Evolutionary conservation across 306 rosid genomes (phyloP), one percentile per base, ranked within the genome.

Genomic region (Trifolium pratense): DNA sequence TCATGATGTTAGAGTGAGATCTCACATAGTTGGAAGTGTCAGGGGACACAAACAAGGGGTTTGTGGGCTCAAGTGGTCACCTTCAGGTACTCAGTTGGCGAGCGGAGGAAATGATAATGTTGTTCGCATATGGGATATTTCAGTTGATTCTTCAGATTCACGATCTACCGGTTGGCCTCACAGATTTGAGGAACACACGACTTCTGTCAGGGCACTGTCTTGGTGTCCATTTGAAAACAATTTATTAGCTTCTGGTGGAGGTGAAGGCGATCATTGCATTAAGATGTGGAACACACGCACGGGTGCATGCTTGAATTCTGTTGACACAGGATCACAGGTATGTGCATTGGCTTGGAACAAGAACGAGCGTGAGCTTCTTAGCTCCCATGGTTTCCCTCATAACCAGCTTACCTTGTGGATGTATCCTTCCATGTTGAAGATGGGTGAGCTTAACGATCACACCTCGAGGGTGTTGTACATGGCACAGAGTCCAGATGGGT

Each of bases 181-280:
- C 8, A 46, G 53, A 8, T 46, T 46, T 15, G 18, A 46, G 9
- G 53, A 46, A 15, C 53, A 46, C 8, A 46, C 16, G 6, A 20
- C 53, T 46, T 6, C 9, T 46, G 53, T 46, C 2, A 46, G n/a
- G 53, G 53, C 53, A 46, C 53, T 46, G 17, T 18, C 53, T 46
- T 46, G 53, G 53, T 46, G 18, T 46, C 53, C 53, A 1, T 46
- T 46, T 1, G 20, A 46, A 16, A 16, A 5, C 6, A 15, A 46
- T 46, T 16, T 46, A 46, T 46, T 46, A 16, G 53, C 53, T 14
- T 46, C 53, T 46, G 53, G 53, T 46, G 53, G 53, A 46, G 53
- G 53, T 46, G 53, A 16, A 14, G 53, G 53, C 6, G 53, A 46
- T 46, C 53, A 7, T 46, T 46, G 53, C 18, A 46, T 46, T 46